These are phyloP conservation scores for Phoma sp. DNA, from an alignment of 2,329 filamentous ascomycete species.

Conservation along the genomic window DNA sequence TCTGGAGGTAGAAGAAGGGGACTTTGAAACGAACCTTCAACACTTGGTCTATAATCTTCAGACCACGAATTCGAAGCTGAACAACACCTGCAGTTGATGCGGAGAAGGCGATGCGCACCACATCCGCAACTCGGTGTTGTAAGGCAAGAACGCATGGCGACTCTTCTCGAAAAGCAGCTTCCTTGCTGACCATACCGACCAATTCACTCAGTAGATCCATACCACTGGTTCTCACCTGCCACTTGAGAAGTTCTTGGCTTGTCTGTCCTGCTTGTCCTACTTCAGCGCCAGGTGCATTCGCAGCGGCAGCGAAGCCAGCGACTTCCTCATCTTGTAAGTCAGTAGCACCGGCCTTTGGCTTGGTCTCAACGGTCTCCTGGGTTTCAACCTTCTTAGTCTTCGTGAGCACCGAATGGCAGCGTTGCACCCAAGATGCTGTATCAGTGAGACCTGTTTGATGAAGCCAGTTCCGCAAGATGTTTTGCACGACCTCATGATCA, in stretches of 20 bases:
- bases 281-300: slow-evolving; percentile 59
- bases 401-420: slow-evolving; percentile 86
- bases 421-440: slow-evolving; percentile 83
- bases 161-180: slow-evolving; percentile 77
- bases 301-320: slow-evolving; percentile 86
- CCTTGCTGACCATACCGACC: slow-evolving; percentile 77
- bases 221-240: slow-evolving; percentile 94
- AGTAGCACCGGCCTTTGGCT: slow-evolving; percentile 60
- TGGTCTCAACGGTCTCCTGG: slow-evolving; percentile 55
- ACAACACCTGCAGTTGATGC: slow-evolving; percentile 93
- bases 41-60: slow-evolving; percentile 92
- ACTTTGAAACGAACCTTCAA: slow-evolving; percentile 63
- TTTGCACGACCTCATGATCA: slow-evolving; percentile 78
- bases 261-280: slow-evolving; percentile 47
- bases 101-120: slow-evolving; percentile 96
- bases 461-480: slow-evolving; percentile 91
- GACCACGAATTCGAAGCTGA: slow-evolving; percentile 84
- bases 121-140: slow-evolving; percentile 84
- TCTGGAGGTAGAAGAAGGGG: background rate
- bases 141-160: slow-evolving; percentile 78
- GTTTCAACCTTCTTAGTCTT: slow-evolving; percentile 78
- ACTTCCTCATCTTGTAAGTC: slow-evolving; percentile 96
- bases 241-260: slow-evolving; percentile 85
- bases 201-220: slow-evolving; percentile 88
- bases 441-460: slow-evolving; percentile 84